A percentile compares a stretch with the other conserved stretches of the same genome.
Conservation (phyloP, 2,329 filamentous ascomycete genomes). For the Zasmidium angulare region DNA sequence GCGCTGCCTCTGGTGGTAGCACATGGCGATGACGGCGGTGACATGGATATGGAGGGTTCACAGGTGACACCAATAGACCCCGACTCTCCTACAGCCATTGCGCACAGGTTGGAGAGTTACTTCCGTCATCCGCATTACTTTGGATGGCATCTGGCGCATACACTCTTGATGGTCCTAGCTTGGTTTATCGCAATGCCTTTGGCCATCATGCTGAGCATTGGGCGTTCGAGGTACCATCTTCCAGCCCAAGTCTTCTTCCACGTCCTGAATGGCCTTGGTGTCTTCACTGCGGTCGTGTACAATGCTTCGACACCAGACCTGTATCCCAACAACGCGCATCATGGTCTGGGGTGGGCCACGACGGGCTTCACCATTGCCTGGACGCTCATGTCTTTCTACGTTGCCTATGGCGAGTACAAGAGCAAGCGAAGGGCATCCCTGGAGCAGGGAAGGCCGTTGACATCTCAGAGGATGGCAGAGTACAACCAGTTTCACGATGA, state of each 20-base stretch:
- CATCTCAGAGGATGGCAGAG: slow-evolving; percentile 32
- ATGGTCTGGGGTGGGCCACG: slow-evolving; percentile 81
- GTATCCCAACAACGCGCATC: slow-evolving; percentile 84
- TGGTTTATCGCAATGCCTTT: slow-evolving; percentile 74
- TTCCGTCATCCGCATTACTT: slow-evolving; percentile 57
- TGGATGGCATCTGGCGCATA: slow-evolving; percentile 65
- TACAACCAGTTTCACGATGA: slow-evolving; percentile 26
- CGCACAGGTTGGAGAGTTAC: slow-evolving; percentile 47
- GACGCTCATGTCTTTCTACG: slow-evolving; percentile 65
- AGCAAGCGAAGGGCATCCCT: slow-evolving; percentile 10
- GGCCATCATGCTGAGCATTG: slow-evolving; percentile 83
- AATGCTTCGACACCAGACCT: slow-evolving; percentile 80
- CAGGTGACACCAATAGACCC: slow-evolving; percentile 16
- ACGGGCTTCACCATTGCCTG: slow-evolving; percentile 72
- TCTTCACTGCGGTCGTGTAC: slow-evolving; percentile 69
- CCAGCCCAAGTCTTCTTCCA: slow-evolving; percentile 61
- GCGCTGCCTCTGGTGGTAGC: slow-evolving; percentile 41
- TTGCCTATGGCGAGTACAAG: slow-evolving; percentile 47
- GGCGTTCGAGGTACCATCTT: slow-evolving; percentile 72
- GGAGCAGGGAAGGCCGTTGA: slow-evolving; percentile 9
- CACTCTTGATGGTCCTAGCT: slow-evolving; percentile 65
- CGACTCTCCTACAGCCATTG: slow-evolving; percentile 30
- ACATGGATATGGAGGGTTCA: slow-evolving; percentile 27
- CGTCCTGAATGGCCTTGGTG: slow-evolving; percentile 51
- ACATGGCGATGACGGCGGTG: slow-evolving; percentile 38